Conservation (phyloP, 2,329 filamentous ascomycete genomes). For the Gaeumannomyces tritici region DNA sequence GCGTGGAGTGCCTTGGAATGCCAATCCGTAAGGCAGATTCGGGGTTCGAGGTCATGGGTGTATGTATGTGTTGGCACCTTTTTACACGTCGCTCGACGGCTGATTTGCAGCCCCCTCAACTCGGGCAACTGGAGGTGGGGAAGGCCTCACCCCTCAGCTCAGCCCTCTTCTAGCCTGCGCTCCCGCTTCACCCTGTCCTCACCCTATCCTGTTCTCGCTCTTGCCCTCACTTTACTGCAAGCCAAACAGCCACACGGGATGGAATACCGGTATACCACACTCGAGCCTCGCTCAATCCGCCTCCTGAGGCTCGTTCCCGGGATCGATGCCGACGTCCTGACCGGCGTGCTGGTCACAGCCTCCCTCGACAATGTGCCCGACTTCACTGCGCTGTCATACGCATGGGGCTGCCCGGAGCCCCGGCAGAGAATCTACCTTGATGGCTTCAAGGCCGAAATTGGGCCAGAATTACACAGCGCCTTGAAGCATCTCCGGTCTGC, state of each 20-base stretch:
- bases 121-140: no score
- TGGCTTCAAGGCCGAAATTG: not conserved
- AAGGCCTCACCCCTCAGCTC: no score
- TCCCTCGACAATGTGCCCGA: not conserved
- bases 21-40: not conserved
- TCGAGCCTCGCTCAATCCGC: not conserved
- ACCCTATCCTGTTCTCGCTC: no score
- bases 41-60: not conserved
- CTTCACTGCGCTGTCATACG: not conserved
- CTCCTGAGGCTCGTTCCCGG: not conserved
- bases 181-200: no score
- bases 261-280: not conserved
- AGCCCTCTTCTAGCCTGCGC: no score
- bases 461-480: not conserved
- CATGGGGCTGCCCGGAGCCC: not conserved
- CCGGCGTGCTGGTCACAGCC: not conserved
- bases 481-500: not conserved
- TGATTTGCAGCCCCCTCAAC: no score
- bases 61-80: not conserved
- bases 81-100: no score
- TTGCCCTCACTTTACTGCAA: no score
- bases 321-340: not conserved
- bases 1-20: constrained; percentile 1
- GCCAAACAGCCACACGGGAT: no score
- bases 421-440: not conserved